Conservation (phyloP, 768 basidiomycete species). For the Mycena maculata region DNA sequence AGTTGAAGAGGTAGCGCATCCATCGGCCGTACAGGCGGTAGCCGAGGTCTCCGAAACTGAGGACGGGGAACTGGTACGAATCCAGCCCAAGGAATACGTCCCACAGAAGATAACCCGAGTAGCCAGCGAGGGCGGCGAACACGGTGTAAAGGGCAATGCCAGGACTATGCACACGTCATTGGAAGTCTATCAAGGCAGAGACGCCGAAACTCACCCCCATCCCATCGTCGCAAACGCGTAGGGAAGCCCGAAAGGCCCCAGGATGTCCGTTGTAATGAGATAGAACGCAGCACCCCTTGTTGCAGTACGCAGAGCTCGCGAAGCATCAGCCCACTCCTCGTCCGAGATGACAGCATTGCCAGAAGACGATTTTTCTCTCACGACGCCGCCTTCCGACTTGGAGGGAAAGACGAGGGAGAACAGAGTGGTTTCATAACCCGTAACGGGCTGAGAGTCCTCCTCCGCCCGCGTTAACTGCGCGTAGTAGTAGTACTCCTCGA, state of each 20-base stretch:
- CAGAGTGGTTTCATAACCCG: slow-evolving; percentile 9
- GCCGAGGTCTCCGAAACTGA: slow-evolving; percentile 22
- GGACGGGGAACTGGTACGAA: slow-evolving; percentile 23
- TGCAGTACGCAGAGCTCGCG: slow-evolving; percentile 21
- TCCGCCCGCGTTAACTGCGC: slow-evolving; percentile 17
- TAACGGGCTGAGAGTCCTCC: slow-evolving; percentile 1
- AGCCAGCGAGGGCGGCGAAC: slow-evolving; percentile 18
- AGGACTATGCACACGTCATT: slow-evolving; percentile 11
- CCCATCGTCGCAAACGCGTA: slow-evolving; percentile 21
- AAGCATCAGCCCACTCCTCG: slow-evolving; percentile 15
- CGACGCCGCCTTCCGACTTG: slow-evolving; percentile 22
- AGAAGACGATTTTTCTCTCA: slow-evolving; percentile 1
- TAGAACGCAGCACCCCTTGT: slow-evolving; percentile 23
- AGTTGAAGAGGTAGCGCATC: slow-evolving; percentile 24
- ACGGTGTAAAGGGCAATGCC: slow-evolving; percentile 22
- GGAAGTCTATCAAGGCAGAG: neutral
- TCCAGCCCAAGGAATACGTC: slow-evolving; percentile 23
- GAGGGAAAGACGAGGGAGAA: slow-evolving; percentile 13
- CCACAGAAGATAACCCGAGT: slow-evolving; percentile 21
- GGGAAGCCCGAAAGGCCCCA: slow-evolving; percentile 21
- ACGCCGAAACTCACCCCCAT: slow-evolving; percentile 20
- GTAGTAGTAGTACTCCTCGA: slow-evolving; percentile 24
- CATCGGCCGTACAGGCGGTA: slow-evolving; percentile 19
- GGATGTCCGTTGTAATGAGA: slow-evolving; percentile 23
- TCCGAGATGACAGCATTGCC: slow-evolving; percentile 9